A percentile compares a stretch with the other conserved stretches of the same genome.
phyloP scores from a whole-genome alignment of 768 basidiomycete species.

The Suillus plorans region DNA sequence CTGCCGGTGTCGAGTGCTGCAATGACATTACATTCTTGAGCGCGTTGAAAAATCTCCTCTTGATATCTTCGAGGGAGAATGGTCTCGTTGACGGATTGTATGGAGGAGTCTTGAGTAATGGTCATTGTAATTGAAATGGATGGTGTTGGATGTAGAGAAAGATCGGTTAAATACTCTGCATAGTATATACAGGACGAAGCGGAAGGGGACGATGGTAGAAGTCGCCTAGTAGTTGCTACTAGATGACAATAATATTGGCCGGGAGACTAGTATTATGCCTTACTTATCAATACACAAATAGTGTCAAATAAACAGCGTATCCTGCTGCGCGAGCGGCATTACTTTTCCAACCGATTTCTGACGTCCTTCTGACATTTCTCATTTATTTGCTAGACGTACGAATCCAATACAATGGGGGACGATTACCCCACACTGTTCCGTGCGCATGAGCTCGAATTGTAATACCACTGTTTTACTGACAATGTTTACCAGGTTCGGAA shows the following conservation, averaged over 20 bases:
- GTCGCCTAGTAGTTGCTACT: background rate
- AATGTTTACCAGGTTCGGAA: conserved; percentile 73
- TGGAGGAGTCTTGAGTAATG: conserved; percentile 2
- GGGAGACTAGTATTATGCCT: too few relatives aligned
- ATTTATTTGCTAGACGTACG: background rate
- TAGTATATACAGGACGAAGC: background rate
- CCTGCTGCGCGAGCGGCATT: background rate
- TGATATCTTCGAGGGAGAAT: conserved; percentile 52
- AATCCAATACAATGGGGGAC: conserved; percentile 54
- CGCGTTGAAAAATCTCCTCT: conserved; percentile 54
- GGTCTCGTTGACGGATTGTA: conserved; percentile 31
- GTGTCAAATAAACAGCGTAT: background rate
- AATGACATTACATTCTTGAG: conserved; percentile 52
- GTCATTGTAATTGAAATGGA: background rate
- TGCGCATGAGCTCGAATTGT: conserved; percentile 28
- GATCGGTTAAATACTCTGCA: conserved; percentile 34
- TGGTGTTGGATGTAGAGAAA: background rate
- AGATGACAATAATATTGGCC: background rate
- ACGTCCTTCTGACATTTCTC: background rate
- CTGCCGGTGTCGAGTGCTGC: conserved; percentile 60
- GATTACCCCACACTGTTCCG: conserved; percentile 86
- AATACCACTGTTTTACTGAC: conserved; percentile 7
- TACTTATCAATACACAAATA: background rate
- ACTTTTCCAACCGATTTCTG: background rate
- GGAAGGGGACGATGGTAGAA: background rate